Evolutionary conservation across 345 rosid genomes (phyloP), one percentile per base, ranked within the genome.

Genomic region (Aquilaria yunnanensis): DNA sequence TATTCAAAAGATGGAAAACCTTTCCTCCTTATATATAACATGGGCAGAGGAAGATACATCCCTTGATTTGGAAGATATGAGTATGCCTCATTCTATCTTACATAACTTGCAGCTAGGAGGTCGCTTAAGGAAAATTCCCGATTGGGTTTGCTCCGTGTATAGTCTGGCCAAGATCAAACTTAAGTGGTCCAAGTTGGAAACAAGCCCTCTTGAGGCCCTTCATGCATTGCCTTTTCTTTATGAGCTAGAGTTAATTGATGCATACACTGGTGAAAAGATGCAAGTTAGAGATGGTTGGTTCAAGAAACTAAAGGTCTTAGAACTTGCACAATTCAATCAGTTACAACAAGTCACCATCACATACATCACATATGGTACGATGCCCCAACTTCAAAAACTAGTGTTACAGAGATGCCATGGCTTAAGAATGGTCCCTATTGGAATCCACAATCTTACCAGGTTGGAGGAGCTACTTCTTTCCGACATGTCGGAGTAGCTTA

Each of bases 221-320:
- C 66, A 64, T 54, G 31, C 32, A 37, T 29, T 73, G 54, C 77
- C 73, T 23, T 68, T 45, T 50, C 74, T 79, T 6, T 37, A 63
- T 2, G 70, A 68, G 63, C 76, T 76, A 29, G 78, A 70, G 32
- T 37, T 79, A 16, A 37, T 50, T n/a, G 62, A 80, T 16, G 84
- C 56, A 4, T 69, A 66, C 2, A 61, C 63, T 8, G 77, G 83
- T 45, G 51, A 71, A 16, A 37, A 32, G 3, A 13, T 74, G 14
- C 23, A 29, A 8, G 76, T 74, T 29, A 56, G 31, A 33, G 67
- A 62, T 4, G 60, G 69, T 11, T 74, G 83, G n/a, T 80, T 76
- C 37, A 31, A 56, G 66, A 69, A 65, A 60, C 76, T 79, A 8
- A 68, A 60, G 62, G 43, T 45, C 30, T 30, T 79, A 1, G 72